Evolutionary conservation across 371 early-diverging fungal genomes (phyloP), one percentile per base, ranked within the genome.

Genomic region (Mortierella sp.): DNA sequence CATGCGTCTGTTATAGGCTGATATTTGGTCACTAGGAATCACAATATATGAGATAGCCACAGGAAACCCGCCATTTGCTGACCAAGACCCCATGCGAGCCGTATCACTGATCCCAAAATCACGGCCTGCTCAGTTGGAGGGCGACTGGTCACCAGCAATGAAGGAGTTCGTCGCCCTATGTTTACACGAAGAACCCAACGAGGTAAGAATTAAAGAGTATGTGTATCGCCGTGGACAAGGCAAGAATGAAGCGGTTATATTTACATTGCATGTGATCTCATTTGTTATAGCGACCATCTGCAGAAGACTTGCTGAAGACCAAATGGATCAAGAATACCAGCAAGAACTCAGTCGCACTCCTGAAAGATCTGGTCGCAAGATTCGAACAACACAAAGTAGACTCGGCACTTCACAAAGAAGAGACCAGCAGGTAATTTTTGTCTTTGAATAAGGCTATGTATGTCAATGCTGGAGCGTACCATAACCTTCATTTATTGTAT

Each of bases 11-110:
- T 5, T 30, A 5, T 73, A 90, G 89, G 92, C 94, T 22, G 97
- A 96, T 78, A 94, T 96, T 43, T 96, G 97, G 97, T 95, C 95
- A 1, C 86, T 98, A 24, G 99, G 99, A 14, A 98, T 99, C 68
- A 98, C 99, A 5, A 94, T 97, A 16, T 97, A 96, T 70, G 99
- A 99, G 79, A 93, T 99, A 78, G 95, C 96, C 10, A 95, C 94
- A 11, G 98, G 98, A 10, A 95, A 94, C 62, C 99, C 98, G 8
- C 99, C 99, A 0, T 92, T 95, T 65, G 95, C 97, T 1, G 93
- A 98, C 59, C 91, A 94, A 49, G 97, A 97, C 74, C 97, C 97
- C 8, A 93, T 96, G 89, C 88, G 93, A 52, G 98, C 98, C 1
- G 89, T 98, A 51, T 93, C 95, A 54, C 83, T 96, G 64, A 97